Percentiles rank a stretch among this genome's conserved stretches.
These are phyloP conservation scores for Pleurotus sapidus DNA, from an alignment of 768 basidiomycete genomes.

Conservation along the genomic window DNA sequence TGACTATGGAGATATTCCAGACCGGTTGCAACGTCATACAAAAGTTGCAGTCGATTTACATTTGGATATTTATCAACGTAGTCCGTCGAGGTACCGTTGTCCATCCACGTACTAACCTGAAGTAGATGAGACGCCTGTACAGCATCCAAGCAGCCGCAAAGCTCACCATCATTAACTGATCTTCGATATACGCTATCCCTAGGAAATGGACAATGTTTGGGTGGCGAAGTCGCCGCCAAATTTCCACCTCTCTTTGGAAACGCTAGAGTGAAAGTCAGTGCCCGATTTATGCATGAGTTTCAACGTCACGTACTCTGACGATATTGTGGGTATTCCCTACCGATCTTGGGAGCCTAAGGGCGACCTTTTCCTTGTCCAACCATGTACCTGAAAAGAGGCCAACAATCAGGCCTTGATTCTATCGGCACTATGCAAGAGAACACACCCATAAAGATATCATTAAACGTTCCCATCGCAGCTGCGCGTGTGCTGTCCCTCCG, in stretches of 20 bases:
- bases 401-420: neutral
- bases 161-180: conserved; percentile 2
- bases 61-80: conserved; percentile 29
- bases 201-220: conserved; percentile 35
- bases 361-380: conserved; percentile 33
- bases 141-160: neutral
- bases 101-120: conserved; percentile 44
- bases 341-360: conserved; percentile 33
- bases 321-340: conserved; percentile 28
- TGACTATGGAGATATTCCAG: conserved; percentile 37
- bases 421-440: neutral
- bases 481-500: conserved; percentile 23
- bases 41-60: conserved; percentile 33
- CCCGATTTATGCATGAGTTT: neutral
- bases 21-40: conserved; percentile 36
- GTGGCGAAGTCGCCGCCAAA: conserved; percentile 40
- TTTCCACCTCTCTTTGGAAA: conserved; percentile 39
- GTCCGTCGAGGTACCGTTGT: conserved; percentile 33
- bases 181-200: conserved; percentile 18
- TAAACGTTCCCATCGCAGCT: conserved; percentile 31
- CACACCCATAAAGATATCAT: conserved; percentile 38
- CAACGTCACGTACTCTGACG: conserved; percentile 26
- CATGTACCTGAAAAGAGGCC: conserved; percentile 32
- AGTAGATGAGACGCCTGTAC: neutral
- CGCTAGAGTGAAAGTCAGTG: conserved; percentile 23